Evolutionary conservation across 768 basidiomycete genomes (phyloP).

Genomic region (Tricholoma furcatifolium): DNA sequence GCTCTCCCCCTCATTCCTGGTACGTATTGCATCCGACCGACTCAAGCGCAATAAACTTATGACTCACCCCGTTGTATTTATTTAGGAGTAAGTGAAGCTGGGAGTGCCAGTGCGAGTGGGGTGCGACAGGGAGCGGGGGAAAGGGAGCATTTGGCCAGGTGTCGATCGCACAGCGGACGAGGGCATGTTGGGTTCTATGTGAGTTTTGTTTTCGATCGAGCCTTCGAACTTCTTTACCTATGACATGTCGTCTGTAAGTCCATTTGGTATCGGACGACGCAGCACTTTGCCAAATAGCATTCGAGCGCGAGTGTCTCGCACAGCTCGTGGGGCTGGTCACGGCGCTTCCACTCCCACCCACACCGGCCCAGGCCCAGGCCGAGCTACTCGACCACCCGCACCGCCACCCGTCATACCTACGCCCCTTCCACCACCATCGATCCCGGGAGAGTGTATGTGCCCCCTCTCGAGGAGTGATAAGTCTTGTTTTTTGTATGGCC

Average conservation of each 20-base stretch:
- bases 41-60: neutral
- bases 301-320: slow-evolving; percentile 64
- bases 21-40: slow-evolving; percentile 32
- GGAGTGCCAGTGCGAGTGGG: neutral
- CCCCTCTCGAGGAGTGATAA: too few species aligned
- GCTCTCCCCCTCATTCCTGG: slow-evolving; percentile 94
- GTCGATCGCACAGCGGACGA: slow-evolving; percentile 2
- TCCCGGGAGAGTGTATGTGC: neutral
- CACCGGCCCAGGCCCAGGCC: neutral
- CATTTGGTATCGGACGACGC: slow-evolving; percentile 71
- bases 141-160: neutral
- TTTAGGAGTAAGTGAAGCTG: too few species aligned
- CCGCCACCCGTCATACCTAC: too few species aligned
- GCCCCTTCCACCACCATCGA: too few species aligned
- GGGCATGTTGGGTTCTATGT: slow-evolving; percentile 78
- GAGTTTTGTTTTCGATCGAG: slow-evolving; percentile 24
- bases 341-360: slow-evolving; percentile 45
- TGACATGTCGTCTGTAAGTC: slow-evolving; percentile 37
- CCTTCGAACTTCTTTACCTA: too few species aligned
- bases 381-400: neutral
- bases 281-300: slow-evolving; percentile 63
- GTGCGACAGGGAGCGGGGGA: neutral
- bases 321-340: slow-evolving; percentile 52
- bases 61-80: too few species aligned
- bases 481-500: too few species aligned